A percentile compares a stretch with the other conserved stretches of the same genome.
phyloP scores from a whole-genome alignment of 2,329 filamentous ascomycete species.

The Diaporthe destruens region DNA sequence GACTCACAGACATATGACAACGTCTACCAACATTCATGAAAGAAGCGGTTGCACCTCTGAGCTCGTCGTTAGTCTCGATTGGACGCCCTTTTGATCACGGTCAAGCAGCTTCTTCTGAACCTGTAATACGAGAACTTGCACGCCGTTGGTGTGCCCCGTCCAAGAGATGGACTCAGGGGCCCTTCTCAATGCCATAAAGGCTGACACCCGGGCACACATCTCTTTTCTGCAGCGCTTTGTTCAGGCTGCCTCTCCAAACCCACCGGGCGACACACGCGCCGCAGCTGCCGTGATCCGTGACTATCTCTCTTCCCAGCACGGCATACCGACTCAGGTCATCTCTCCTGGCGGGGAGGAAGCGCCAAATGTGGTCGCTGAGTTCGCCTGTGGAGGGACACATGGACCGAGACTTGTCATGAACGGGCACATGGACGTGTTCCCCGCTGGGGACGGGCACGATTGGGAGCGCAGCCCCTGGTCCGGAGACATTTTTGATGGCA shows the following conservation, averaged over 20 bases:
- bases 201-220: slow-evolving; percentile 30
- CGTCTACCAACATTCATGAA: background rate
- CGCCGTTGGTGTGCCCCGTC: no score
- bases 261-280: slow-evolving; percentile 53
- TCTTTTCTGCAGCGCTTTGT: slow-evolving; percentile 45
- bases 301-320: slow-evolving; percentile 47
- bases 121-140: background rate
- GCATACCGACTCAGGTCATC: slow-evolving; percentile 47
- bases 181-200: slow-evolving; percentile 36
- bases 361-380: slow-evolving; percentile 53
- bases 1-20: background rate
- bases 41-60: background rate
- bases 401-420: slow-evolving; percentile 54
- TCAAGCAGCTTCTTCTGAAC: background rate
- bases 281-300: slow-evolving; percentile 50
- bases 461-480: slow-evolving; percentile 55
- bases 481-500: slow-evolving; percentile 50
- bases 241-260: slow-evolving; percentile 53
- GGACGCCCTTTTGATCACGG: no score
- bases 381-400: slow-evolving; percentile 42
- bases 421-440: slow-evolving; percentile 58
- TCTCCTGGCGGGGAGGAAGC: slow-evolving; percentile 46
- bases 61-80: background rate
- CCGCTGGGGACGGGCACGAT: slow-evolving; percentile 49
- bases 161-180: slow-evolving; percentile 40